Evolutionary conservation across 306 rosid genomes (phyloP), one percentile per base, ranked within the genome.

Genomic region (Boehmeria nivea): DNA sequence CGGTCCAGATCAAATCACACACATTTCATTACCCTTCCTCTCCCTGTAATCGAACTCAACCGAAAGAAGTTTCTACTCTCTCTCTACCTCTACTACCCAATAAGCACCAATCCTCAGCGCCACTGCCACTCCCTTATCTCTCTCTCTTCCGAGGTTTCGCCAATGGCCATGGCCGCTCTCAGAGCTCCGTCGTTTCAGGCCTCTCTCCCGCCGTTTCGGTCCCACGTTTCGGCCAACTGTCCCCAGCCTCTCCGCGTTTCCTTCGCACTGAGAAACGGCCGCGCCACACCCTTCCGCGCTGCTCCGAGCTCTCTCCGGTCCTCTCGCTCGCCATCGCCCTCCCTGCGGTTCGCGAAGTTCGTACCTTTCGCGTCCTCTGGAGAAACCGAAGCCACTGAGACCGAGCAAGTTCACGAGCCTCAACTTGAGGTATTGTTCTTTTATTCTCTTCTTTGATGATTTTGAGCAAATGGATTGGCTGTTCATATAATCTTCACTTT

Each of bases 111-210:
- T 49, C 10, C 39, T 21, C 53, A 42, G 2, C 53, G 43, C 7
- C 61, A 52, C 43, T 51, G 17, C 74, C 49, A 34, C 38, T 8
- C 57, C 49, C 67, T 62, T 69, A 40, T 65, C 72, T 39, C 61
- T 68, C 63, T 6, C 43, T 52, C 28, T 60, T 11, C 69, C 21
- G 49, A 23, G 52, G 40, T 67, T 12, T 60, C 19, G 61, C 16
- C 66, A 1, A 80, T 78, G 82, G 86, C 87, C 51, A 77, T 54
- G 59, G 49, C 80, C 36, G 66, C 79, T 57, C 66, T 78, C 52
- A 66, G 74, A 59, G 63, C 77, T 58, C 68, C 83, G 19, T 69
- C 66, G 13, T 65, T 84, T 55, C 76, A 65, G 50, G 71, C 74
- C 24, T 65, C 68, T 4, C 23, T 50, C 24, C 57, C 64, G 3